phyloP scores from a whole-genome alignment of 192 early-diverging fungal genomes.

The Coemansia guatemalensis region DNA sequence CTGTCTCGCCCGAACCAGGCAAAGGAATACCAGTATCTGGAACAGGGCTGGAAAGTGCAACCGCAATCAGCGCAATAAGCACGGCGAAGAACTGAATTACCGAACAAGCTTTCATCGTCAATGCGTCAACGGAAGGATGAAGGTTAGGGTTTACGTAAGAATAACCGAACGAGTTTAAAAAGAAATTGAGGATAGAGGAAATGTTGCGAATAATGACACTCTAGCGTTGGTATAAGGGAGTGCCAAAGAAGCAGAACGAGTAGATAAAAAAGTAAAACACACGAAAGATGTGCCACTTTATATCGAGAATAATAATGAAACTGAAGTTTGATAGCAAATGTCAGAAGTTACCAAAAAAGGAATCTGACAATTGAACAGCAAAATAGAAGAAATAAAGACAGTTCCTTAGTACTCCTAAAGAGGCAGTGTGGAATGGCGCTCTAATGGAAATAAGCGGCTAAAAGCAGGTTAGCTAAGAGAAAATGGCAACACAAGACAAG shows the following conservation, averaged over 20 bases:
- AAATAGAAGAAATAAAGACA: no score
- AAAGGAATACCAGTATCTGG: conserved; percentile 45
- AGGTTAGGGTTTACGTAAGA: not conserved
- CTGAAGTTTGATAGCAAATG: no score
- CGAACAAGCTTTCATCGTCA: conserved; percentile 30
- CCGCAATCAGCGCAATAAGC: conserved; percentile 21
- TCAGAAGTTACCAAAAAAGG: no score
- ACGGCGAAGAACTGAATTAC: conserved; percentile 18
- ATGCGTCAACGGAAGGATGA: not conserved
- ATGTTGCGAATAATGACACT: not conserved
- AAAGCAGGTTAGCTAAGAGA: no score
- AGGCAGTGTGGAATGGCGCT: no score
- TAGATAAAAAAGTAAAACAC: not conserved
- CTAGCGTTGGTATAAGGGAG: not conserved
- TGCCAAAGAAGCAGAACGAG: conserved; percentile 6
- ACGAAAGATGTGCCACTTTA: no score
- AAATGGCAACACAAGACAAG: no score
- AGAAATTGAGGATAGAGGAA: not conserved
- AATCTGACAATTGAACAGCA: no score
- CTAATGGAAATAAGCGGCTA: no score
- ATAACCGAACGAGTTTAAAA: not conserved
- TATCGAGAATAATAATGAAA: no score
- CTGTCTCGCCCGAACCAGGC: conserved; percentile 33
- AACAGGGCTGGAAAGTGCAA: conserved; percentile 17
- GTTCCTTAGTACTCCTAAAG: no score